phyloP scores from a whole-genome alignment of 306 rosid genomes.

The Nissolia schottii region DNA sequence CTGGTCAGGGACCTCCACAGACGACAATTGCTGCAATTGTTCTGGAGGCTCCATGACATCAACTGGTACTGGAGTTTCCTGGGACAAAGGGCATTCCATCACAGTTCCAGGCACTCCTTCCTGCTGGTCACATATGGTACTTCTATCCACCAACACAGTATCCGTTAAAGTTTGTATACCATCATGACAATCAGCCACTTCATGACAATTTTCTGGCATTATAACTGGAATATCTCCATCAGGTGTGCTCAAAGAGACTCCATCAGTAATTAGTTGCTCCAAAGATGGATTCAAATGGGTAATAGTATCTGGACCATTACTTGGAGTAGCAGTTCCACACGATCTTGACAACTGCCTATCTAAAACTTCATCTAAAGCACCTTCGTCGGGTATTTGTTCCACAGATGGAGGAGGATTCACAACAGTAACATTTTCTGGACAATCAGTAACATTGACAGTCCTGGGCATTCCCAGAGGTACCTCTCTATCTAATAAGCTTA shows the following conservation, averaged over 20 bases:
- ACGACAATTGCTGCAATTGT: slow-evolving; percentile 28
- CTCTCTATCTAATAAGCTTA: slow-evolving; percentile 23
- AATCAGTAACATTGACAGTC: neutral
- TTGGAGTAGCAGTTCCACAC: slow-evolving; percentile 8
- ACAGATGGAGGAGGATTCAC: neutral
- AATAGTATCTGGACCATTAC: slow-evolving; percentile 5
- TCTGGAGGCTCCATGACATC: slow-evolving; percentile 21
- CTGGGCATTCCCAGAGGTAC: slow-evolving; percentile 13
- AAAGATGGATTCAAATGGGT: slow-evolving; percentile 20
- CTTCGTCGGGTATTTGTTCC: slow-evolving; percentile 15
- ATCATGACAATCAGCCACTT: slow-evolving; percentile 26
- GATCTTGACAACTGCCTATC: slow-evolving; percentile 21
- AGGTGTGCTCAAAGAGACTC: slow-evolving; percentile 7
- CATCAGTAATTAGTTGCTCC: slow-evolving; percentile 26
- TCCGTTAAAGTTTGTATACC: slow-evolving; percentile 15
- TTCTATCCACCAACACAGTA: slow-evolving; percentile 23
- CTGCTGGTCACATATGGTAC: slow-evolving; percentile 32
- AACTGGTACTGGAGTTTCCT: slow-evolving; percentile 26
- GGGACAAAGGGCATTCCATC: slow-evolving; percentile 14
- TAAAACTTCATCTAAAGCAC: neutral
- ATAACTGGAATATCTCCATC: slow-evolving; percentile 22
- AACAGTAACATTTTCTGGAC: slow-evolving; percentile 9
- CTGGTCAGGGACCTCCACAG: slow-evolving; percentile 30
- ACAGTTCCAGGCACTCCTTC: slow-evolving; percentile 29
- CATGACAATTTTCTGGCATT: slow-evolving; percentile 24